These are phyloP conservation scores for Trypanosoma scelopori DNA, from an alignment of 208 protist genomes.

Conservation along the genomic window DNA sequence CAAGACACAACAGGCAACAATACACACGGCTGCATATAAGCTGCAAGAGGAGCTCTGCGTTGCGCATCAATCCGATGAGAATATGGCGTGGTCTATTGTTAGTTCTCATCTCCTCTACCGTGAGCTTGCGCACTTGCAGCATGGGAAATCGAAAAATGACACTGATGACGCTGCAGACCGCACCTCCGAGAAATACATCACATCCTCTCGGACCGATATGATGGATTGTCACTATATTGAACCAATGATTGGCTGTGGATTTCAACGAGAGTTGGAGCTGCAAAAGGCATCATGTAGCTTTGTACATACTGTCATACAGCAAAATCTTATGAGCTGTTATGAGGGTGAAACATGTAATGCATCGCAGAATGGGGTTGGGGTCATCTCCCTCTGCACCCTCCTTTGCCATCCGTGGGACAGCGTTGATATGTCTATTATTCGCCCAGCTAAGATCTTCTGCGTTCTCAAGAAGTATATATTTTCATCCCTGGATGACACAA, in stretches of 20 bases:
- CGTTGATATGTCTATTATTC: conserved; percentile 84
- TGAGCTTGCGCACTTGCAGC: conserved; percentile 23
- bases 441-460: conserved; percentile 66
- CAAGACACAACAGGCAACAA: conserved; percentile 45
- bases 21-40: conserved; percentile 56
- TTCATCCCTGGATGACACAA: conserved; percentile 9
- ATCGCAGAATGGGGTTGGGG: conserved; percentile 34
- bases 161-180: not conserved
- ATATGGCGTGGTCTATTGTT: conserved; percentile 48
- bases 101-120: conserved; percentile 35
- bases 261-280: conserved; percentile 70
- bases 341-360: not conserved
- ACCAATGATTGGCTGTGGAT: conserved; percentile 74
- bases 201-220: not conserved
- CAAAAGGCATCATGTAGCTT: conserved; percentile 79
- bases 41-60: conserved; percentile 68
- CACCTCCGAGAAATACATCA: conserved; percentile 1
- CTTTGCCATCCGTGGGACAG: conserved; percentile 86
- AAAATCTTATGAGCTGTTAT: conserved; percentile 34
- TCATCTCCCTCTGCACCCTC: conserved; percentile 58
- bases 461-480: conserved; percentile 64
- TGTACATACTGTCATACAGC: conserved; percentile 56
- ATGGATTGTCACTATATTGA: conserved; percentile 63
- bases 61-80: conserved; percentile 40
- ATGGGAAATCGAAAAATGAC: not conserved